These are phyloP conservation scores for Boletus barrowsii DNA, from an alignment of 768 basidiomycete genomes.

Conservation along the genomic window DNA sequence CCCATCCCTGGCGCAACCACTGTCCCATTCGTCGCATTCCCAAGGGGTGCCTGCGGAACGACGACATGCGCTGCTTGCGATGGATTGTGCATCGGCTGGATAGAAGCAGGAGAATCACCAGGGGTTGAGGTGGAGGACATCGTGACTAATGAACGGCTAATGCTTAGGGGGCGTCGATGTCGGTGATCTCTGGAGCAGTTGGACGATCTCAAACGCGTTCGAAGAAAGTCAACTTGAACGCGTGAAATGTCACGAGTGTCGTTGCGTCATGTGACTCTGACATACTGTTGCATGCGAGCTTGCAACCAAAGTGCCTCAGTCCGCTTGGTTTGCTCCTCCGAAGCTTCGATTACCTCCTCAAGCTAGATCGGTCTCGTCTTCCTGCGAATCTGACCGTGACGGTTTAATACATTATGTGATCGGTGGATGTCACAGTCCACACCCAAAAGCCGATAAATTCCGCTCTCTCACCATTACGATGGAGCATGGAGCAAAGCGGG, in stretches of 20 bases:
- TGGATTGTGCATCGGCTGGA: conserved; percentile 86
- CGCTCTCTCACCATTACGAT: conserved; percentile 1
- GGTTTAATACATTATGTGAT: too few species aligned
- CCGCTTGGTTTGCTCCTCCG: too few species aligned
- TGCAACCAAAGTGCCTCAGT: too few species aligned
- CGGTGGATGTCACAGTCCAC: too few species aligned
- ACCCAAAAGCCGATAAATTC: background rate
- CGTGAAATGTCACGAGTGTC: conserved; percentile 23
- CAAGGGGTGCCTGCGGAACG: conserved; percentile 76
- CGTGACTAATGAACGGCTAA: conserved; percentile 21
- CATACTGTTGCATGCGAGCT: too few species aligned
- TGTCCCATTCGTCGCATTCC: conserved; percentile 55
- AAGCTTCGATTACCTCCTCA: too few species aligned
- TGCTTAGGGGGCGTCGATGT: background rate
- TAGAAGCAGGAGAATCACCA: conserved; percentile 65
- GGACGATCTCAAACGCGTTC: conserved; percentile 14
- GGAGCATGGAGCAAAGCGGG: background rate
- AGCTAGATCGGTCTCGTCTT: too few species aligned
- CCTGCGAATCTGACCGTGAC: background rate
- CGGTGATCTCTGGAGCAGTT: background rate
- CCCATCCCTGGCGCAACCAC: conserved; percentile 70
- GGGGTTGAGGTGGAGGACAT: conserved; percentile 59
- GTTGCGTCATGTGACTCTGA: conserved; percentile 10
- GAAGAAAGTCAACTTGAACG: conserved; percentile 26
- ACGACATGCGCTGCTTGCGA: conserved; percentile 74